Percentiles rank a stretch among this genome's conserved stretches.
These are phyloP conservation scores for Wickerhamiella lipophila DNA, from an alignment of 805 yeast genomes.

Conservation along the genomic window DNA sequence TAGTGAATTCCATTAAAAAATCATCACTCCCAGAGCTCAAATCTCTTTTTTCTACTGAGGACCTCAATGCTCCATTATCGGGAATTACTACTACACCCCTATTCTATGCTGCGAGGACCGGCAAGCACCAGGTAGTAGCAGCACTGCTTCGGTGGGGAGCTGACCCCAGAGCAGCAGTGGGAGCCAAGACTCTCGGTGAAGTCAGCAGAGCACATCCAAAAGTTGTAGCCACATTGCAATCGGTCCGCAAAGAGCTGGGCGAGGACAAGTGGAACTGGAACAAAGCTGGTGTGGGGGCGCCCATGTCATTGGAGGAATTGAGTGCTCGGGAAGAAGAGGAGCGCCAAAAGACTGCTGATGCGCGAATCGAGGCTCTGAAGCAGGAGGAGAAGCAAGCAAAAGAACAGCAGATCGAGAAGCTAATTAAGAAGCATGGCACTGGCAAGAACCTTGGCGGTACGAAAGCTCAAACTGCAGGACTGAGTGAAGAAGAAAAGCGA, in stretches of 20 bases:
- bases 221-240: slow-evolving; percentile 44
- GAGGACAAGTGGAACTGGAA: slow-evolving; percentile 73
- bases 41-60: slow-evolving; percentile 46
- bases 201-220: slow-evolving; percentile 34
- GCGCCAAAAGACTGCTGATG: slow-evolving; percentile 17
- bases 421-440: slow-evolving; percentile 22
- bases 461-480: slow-evolving; percentile 31
- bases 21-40: slow-evolving; percentile 67
- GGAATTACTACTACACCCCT: slow-evolving; percentile 50
- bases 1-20: slow-evolving; percentile 49
- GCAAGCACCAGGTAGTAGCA: slow-evolving; percentile 53
- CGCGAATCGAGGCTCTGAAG: slow-evolving; percentile 8
- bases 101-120: slow-evolving; percentile 63
- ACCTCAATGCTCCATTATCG: slow-evolving; percentile 40
- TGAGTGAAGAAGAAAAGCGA: slow-evolving; percentile 61
- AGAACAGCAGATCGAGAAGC: slow-evolving; percentile 20
- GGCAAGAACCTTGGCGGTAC: slow-evolving; percentile 20
- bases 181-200: slow-evolving; percentile 60
- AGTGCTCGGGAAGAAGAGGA: slow-evolving; percentile 22
- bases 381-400: slow-evolving; percentile 17
- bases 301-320: slow-evolving; percentile 30
- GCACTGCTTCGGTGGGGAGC: slow-evolving; percentile 52
- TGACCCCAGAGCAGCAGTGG: slow-evolving; percentile 43
- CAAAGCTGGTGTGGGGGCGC: slow-evolving; percentile 48
- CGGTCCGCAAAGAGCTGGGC: slow-evolving; percentile 55